Conservation (phyloP, 345 rosid genomes). For the Nephelium lappaceum region DNA sequence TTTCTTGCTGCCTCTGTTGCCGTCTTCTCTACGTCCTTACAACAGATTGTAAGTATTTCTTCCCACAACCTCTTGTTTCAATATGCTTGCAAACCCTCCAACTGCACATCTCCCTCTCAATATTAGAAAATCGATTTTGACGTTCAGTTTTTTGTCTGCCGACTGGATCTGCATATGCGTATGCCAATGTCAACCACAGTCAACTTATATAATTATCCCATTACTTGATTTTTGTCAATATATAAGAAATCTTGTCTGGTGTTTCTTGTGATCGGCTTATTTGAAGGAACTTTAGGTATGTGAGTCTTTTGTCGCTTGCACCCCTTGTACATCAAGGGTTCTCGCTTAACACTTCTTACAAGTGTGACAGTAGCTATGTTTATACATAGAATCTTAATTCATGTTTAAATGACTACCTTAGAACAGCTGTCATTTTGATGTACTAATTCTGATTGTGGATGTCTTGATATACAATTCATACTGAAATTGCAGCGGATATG, state of each 20-base stretch:
- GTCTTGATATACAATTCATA: neutral
- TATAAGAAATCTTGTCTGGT: too few species aligned
- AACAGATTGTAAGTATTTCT: slow-evolving; percentile 78
- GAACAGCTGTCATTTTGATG: neutral
- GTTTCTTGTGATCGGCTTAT: neutral
- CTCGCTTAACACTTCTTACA: neutral
- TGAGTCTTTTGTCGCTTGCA: neutral
- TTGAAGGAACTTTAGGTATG: neutral
- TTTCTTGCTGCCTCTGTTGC: slow-evolving; percentile 78
- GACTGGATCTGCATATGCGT: neutral
- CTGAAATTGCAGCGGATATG: neutral
- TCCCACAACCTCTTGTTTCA: neutral
- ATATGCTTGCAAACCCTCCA: neutral
- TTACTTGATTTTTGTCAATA: neutral
- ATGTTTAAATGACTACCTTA: neutral
- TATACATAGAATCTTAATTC: neutral
- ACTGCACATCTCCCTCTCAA: neutral
- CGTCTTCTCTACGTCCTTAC: slow-evolving; percentile 82
- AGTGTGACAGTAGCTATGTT: neutral
- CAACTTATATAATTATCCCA: neutral
- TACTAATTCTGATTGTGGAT: neutral
- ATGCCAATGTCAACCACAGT: neutral
- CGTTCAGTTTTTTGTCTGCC: neutral
- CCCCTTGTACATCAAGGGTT: neutral
- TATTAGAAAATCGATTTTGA: too few species aligned